Conservation (phyloP, 148 eudicot genomes). For the Chenopodium quinoa region DNA sequence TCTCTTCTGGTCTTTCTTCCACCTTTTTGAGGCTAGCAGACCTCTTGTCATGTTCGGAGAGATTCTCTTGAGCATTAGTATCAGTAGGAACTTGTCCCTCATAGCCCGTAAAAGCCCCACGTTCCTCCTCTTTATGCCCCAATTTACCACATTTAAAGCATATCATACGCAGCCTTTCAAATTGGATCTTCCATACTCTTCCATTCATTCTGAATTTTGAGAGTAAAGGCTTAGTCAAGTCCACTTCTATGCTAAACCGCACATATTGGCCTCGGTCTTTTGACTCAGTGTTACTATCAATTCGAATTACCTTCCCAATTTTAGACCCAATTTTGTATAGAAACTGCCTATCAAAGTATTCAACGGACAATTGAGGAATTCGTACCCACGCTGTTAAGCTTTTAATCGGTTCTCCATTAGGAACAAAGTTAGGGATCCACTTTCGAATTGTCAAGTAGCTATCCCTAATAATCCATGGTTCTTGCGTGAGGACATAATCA, state of each 20-base stretch:
- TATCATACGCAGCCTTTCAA: not conserved
- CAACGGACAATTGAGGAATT: not conserved
- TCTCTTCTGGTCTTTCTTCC: no score
- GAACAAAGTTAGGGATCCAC: not conserved
- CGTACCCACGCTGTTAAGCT: not conserved
- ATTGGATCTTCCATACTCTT: not conserved
- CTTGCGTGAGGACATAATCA: not conserved
- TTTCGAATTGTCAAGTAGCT: not conserved
- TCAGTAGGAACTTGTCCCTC: not conserved
- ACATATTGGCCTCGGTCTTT: not conserved
- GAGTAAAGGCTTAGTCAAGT: not conserved
- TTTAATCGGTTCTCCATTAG: not conserved
- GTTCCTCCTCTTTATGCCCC: not conserved
- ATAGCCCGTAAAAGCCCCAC: not conserved
- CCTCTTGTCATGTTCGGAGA: no score
- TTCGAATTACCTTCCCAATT: not conserved
- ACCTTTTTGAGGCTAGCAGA: rapidly evolving
- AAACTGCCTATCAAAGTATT: not conserved
- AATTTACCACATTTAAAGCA: not conserved
- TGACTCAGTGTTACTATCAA: not conserved
- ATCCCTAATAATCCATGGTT: not conserved
- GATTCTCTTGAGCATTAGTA: no score
- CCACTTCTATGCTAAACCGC: not conserved
- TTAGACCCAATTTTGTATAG: not conserved
- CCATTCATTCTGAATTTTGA: not conserved